phyloP scores from a whole-genome alignment of 768 basidiomycete species.

The Boletus subcaerulescens region DNA sequence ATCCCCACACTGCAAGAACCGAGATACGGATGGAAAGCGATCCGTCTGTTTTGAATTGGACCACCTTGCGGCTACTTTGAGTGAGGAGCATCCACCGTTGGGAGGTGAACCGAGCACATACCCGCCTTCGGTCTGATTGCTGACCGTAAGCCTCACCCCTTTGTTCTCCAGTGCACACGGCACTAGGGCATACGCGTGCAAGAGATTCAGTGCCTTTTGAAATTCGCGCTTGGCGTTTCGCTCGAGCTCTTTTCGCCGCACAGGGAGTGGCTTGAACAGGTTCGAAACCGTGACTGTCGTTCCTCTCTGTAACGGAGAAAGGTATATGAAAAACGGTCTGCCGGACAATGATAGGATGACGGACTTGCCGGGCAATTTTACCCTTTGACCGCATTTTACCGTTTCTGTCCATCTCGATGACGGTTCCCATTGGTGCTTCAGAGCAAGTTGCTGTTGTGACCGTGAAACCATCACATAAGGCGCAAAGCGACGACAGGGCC shows the following conservation, averaged over 20 bases:
- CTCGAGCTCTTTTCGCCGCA: slow-evolving; percentile 88
- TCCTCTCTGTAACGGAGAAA: slow-evolving; percentile 58
- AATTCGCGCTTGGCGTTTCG: slow-evolving; percentile 88
- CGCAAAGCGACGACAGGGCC: slow-evolving; percentile 91
- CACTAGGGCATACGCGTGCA: slow-evolving; percentile 88
- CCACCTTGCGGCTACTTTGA: slow-evolving; percentile 50
- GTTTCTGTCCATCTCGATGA: slow-evolving; percentile 66
- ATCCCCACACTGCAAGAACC: slow-evolving; percentile 79
- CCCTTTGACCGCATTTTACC: slow-evolving; percentile 58
- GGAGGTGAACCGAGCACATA: slow-evolving; percentile 33
- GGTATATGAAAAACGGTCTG: background rate
- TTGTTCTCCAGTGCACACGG: slow-evolving; percentile 58
- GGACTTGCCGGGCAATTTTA: slow-evolving; percentile 76
- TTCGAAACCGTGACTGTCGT: slow-evolving; percentile 74
- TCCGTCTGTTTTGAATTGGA: slow-evolving; percentile 74
- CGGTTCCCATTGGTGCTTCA: slow-evolving; percentile 75
- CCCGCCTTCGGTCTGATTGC: slow-evolving; percentile 70
- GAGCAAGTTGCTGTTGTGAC: slow-evolving; percentile 71
- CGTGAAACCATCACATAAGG: slow-evolving; percentile 64
- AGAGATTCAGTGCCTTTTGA: slow-evolving; percentile 72
- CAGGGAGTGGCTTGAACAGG: slow-evolving; percentile 81
- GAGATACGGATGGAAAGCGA: slow-evolving; percentile 57
- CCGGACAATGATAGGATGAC: slow-evolving; percentile 11
- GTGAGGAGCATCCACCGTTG: slow-evolving; percentile 2
- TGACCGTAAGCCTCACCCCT: slow-evolving; percentile 72